These are phyloP conservation scores for Salvia sclarea DNA, from an alignment of 305 asterid species.

Conservation along the genomic window DNA sequence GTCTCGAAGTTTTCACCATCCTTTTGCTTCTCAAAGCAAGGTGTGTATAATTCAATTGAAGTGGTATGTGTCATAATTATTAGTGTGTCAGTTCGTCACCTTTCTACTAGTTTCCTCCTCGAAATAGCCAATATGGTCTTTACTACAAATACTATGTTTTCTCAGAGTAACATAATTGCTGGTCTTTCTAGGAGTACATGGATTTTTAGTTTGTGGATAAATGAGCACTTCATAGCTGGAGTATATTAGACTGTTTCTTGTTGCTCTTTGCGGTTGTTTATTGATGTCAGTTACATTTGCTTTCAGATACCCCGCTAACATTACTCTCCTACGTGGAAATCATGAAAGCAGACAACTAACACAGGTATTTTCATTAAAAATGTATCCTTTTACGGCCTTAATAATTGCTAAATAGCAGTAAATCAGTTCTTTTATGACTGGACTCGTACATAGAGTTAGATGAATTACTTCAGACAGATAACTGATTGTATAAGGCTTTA, in stretches of 20 bases:
- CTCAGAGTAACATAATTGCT: not conserved
- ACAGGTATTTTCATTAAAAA: conserved; percentile 72
- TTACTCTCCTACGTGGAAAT: conserved; percentile 95
- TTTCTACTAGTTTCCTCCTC: conserved; percentile 6
- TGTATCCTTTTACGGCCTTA: not conserved
- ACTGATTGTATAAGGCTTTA: conserved; percentile 1
- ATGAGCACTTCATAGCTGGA: conserved; percentile 22
- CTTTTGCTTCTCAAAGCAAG: conserved; percentile 97
- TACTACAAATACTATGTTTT: not conserved
- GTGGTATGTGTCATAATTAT: not conserved
- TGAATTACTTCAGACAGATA: conserved; percentile 2
- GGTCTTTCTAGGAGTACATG: conserved; percentile 4
- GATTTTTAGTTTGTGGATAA: conserved; percentile 5
- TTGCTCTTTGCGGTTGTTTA: conserved; percentile 23
- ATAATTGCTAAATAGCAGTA: no score
- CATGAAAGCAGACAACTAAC: conserved; percentile 98
- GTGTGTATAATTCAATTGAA: conserved; percentile 39
- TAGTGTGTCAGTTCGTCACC: not conserved
- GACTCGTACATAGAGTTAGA: not conserved
- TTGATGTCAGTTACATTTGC: conserved; percentile 27
- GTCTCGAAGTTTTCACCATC: conserved; percentile 95
- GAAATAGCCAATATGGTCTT: conserved; percentile 10
- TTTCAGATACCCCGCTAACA: conserved; percentile 92
- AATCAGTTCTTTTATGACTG: conserved; percentile 19
- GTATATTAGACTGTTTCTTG: conserved; percentile 20